These are phyloP conservation scores for Calonectria fujianensis DNA, from an alignment of 2,329 filamentous ascomycete species.

Conservation along the genomic window DNA sequence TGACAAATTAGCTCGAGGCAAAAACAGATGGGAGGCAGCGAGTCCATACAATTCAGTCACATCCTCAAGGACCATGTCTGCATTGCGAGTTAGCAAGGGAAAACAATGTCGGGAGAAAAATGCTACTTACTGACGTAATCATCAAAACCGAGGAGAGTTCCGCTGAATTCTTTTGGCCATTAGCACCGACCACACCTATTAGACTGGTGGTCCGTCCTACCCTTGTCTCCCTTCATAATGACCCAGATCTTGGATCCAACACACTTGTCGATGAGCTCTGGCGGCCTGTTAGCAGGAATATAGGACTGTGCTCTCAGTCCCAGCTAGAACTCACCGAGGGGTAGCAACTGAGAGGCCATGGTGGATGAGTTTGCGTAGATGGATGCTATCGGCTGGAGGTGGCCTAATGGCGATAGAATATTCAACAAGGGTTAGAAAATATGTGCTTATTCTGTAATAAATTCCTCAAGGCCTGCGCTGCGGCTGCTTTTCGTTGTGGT, in stretches of 20 bases:
- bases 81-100: constrained; percentile 23
- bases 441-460: background rate
- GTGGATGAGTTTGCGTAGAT: constrained; percentile 47
- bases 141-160: constrained; percentile 95
- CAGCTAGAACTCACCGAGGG: constrained; percentile 73
- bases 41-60: constrained; percentile 92
- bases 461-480: background rate
- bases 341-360: constrained; percentile 85
- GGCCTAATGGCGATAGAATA: background rate
- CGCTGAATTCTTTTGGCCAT: constrained; percentile 86
- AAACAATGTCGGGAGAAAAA: background rate
- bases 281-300: constrained; percentile 46
- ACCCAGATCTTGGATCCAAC: constrained; percentile 99
- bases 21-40: background rate
- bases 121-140: constrained; percentile 97
- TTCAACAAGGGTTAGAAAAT: background rate
- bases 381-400: constrained; percentile 9
- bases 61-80: constrained; percentile 98
- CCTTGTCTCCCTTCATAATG: constrained; percentile 99
- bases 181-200: constrained; percentile 34
- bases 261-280: constrained; percentile 99
- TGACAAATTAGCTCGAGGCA: constrained; percentile 63
- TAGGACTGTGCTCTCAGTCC: constrained; percentile 17
- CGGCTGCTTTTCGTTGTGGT: constrained; percentile 30
- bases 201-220: constrained; percentile 66